Percentiles rank a stretch among this genome's conserved stretches.
Evolutionary conservation across 1,139 yeast genomes (phyloP).

Genomic region (Hemisphaericaspora subhashii): DNA sequence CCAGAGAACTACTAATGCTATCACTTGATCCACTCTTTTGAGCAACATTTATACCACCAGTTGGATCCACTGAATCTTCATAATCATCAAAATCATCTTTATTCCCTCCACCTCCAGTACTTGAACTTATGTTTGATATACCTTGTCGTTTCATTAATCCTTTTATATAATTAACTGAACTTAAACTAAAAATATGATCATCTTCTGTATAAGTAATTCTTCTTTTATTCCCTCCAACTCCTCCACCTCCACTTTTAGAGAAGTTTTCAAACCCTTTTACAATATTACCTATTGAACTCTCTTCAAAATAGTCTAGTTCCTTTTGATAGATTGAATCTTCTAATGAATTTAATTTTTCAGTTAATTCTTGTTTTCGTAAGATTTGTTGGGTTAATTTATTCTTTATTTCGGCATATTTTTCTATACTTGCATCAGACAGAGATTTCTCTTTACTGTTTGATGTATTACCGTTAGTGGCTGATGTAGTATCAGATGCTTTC

Average conservation of each 20-base stretch:
- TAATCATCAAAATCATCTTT: slow-evolving; percentile 46
- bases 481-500: not conserved
- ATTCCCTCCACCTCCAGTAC: slow-evolving; percentile 13
- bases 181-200: slow-evolving; percentile 82
- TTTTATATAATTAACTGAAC: slow-evolving; percentile 72
- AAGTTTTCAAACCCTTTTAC: slow-evolving; percentile 89
- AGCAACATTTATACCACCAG: slow-evolving; percentile 10
- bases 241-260: slow-evolving; percentile 45
- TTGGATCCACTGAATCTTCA: slow-evolving; percentile 47
- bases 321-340: slow-evolving; percentile 83
- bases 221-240: slow-evolving; percentile 39
- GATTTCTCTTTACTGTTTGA: not conserved
- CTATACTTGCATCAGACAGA: slow-evolving; percentile 17
- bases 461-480: slow-evolving; percentile 1
- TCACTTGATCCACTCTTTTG: slow-evolving; percentile 9
- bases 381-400: slow-evolving; percentile 67
- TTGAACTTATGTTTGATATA: slow-evolving; percentile 7
- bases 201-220: slow-evolving; percentile 67
- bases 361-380: slow-evolving; percentile 62
- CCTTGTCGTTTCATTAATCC: slow-evolving; percentile 49
- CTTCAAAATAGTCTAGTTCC: slow-evolving; percentile 78
- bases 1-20: slow-evolving; percentile 8
- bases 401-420: slow-evolving; percentile 68
- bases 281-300: slow-evolving; percentile 70
- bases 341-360: slow-evolving; percentile 56